These are phyloP conservation scores for Sphaerulina vaccinii DNA, from an alignment of 2,329 filamentous ascomycete species.

Conservation along the genomic window DNA sequence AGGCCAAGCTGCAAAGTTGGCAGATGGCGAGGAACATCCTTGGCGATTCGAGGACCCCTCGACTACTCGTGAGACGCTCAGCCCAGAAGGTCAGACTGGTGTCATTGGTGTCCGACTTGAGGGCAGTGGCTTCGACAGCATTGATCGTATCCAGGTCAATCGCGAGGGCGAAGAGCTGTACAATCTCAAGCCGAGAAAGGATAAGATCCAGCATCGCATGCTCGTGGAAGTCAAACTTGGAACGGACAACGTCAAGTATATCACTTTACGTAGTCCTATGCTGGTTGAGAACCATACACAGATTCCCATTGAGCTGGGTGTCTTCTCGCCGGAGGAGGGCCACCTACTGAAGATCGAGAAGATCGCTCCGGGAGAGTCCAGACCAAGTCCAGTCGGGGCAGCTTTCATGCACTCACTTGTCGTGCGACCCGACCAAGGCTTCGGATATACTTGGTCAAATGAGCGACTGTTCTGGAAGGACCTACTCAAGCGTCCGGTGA, in stretches of 20 bases:
- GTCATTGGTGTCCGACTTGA: constrained; percentile 82
- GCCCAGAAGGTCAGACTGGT: constrained; percentile 76
- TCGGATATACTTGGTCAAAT: constrained; percentile 92
- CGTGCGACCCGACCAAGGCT: constrained; percentile 88
- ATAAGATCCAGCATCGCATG: constrained; percentile 81
- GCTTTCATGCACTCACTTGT: constrained; percentile 86
- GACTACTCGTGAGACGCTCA: constrained; percentile 89
- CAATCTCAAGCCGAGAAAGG: constrained; percentile 80
- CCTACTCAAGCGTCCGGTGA: constrained; percentile 76
- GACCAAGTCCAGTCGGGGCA: constrained; percentile 87
- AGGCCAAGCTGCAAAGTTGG: constrained; percentile 71
- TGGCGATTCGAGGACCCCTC: constrained; percentile 98
- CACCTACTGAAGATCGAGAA: constrained; percentile 97
- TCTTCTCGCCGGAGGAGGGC: constrained; percentile 83
- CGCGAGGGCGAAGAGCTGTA: constrained; percentile 94
- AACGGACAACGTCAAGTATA: constrained; percentile 96
- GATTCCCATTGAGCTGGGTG: constrained; percentile 88
- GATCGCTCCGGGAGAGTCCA: constrained; percentile 84
- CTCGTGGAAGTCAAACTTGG: constrained; percentile 89
- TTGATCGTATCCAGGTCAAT: constrained; percentile 84
- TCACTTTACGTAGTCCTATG: constrained; percentile 88
- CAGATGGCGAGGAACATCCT: constrained; percentile 84
- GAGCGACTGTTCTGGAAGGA: constrained; percentile 93
- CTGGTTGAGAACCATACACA: constrained; percentile 95
- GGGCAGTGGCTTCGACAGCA: constrained; percentile 87